phyloP scores from a whole-genome alignment of 2,329 filamentous ascomycete species.

The Fusarium sororula region DNA sequence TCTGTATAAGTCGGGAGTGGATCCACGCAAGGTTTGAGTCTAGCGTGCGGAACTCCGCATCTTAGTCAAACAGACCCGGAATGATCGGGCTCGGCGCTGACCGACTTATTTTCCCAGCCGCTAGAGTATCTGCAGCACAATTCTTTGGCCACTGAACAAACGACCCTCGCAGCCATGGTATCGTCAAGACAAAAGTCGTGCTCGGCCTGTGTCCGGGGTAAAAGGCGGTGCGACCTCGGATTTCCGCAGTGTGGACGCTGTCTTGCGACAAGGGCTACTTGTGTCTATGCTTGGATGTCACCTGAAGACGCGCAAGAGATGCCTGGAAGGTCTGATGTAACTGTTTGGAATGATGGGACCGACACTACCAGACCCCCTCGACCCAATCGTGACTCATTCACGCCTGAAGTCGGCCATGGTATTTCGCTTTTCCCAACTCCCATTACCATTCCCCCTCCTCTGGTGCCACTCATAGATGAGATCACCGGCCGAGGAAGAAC shows the following conservation, averaged over 20 bases:
- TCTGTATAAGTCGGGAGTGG: neutral
- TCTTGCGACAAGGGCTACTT: neutral
- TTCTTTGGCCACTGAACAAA: fast-evolving
- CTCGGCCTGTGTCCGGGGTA: neutral
- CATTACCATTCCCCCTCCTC: neutral
- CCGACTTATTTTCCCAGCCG: fast-evolving
- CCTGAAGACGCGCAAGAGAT: neutral
- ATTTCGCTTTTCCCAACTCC: neutral
- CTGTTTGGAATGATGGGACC: fast-evolving
- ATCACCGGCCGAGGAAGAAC: neutral
- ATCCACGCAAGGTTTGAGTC: neutral
- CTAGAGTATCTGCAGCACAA: neutral
- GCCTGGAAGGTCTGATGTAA: too few species aligned
- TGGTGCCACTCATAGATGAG: neutral
- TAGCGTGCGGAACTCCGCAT: neutral
- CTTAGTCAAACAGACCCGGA: neutral
- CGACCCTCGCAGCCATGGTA: neutral
- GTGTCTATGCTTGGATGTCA: neutral
- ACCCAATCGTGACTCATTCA: fast-evolving
- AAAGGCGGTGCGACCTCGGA: neutral
- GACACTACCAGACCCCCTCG: fast-evolving
- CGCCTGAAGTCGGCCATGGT: fast-evolving
- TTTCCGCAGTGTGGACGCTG: neutral
- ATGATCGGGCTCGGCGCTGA: neutral
- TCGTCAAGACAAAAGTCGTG: neutral